Base-by-base conservation (phyloP, 805 yeast genomes). In the Kuraishia cidri region DNA sequence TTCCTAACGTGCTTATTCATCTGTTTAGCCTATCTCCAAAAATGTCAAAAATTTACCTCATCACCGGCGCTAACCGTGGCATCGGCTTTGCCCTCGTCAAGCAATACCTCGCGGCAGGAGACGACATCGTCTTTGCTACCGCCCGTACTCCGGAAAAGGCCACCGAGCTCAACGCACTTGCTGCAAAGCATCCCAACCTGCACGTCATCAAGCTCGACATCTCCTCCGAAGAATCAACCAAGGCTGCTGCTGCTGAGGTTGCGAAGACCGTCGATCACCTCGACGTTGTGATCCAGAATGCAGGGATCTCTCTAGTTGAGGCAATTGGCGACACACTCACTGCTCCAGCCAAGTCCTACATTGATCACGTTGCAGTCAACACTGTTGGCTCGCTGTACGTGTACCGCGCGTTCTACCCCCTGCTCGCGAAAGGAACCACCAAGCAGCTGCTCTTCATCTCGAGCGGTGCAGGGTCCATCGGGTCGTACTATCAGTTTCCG, bases 381-480 rank as follows among this genome's bases (percentile, higher is more conserved):
- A 32, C 39, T 9, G 26, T 50, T 6, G 58, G 56, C 6, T 47
- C 54, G 3, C 33, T 54, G 10, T 30, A 34, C 27, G 22, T 39
- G n/a, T 29, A 35, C 37, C 35, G 43, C 33, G 45, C 37, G 4
- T 16, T 56, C 6, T 38, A 37, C 17, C 50, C 53, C 4, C 20
- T 29, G 15, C 39, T 44, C 28, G 38, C 49, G 31, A 41, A 42
- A 26, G 39, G 41, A 9, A 2, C 33, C 4, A 20, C 21, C 10
- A 49, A 46, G 37, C 41, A 52, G 33, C 29, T 57, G 12, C 37
- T 48, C 19, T 54, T 52, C 35, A 34, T 52, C 11, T 45, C 62
- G 10, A 42, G 52, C 16, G 6, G 30, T n/a, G 52, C 45, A 5
- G 62, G 50, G 4, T 45, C 52, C 15, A 38, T 48, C 15, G 38